phyloP scores from a whole-genome alignment of 495 filamentous ascomycete genomes.

The Glonium stellatum region DNA sequence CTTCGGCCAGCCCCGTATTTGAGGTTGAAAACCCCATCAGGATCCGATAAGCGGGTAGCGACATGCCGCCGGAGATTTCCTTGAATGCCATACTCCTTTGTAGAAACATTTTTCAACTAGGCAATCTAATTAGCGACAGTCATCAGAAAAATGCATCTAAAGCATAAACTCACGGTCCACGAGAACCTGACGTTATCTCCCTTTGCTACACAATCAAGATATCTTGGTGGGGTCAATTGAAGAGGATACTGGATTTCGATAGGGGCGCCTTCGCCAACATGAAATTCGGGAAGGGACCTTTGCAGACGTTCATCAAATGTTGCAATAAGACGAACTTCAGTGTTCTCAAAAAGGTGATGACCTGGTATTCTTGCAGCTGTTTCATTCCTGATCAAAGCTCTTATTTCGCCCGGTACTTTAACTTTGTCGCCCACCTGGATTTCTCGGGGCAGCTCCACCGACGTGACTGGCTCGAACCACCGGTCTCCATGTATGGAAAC shows the following conservation, averaged over 20 bases:
- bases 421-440: constrained; percentile 15
- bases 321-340: constrained; percentile 7
- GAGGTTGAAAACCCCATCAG: constrained; percentile 12
- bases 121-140: not conserved
- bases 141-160: not conserved
- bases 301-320: constrained; percentile 11
- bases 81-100: constrained; percentile 15
- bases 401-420: constrained; percentile 14
- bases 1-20: constrained; percentile 5
- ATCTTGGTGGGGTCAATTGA: constrained; percentile 5
- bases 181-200: constrained; percentile 15
- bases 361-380: constrained; percentile 2
- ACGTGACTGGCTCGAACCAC: constrained; percentile 9
- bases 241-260: constrained; percentile 17
- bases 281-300: constrained; percentile 8
- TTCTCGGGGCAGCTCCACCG: constrained; percentile 7
- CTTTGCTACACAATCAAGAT: constrained; percentile 19
- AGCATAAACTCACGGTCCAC: constrained; percentile 7
- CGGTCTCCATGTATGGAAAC: constrained; percentile 10
- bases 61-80: not conserved
- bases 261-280: not conserved
- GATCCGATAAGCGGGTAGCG: constrained; percentile 10
- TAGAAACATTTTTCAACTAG: constrained; percentile 17
- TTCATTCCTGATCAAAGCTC: constrained; percentile 13
- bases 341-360: not conserved